Evolutionary conservation across 208 protist genomes (phyloP).

Genomic region (Crithidia bombi): DNA sequence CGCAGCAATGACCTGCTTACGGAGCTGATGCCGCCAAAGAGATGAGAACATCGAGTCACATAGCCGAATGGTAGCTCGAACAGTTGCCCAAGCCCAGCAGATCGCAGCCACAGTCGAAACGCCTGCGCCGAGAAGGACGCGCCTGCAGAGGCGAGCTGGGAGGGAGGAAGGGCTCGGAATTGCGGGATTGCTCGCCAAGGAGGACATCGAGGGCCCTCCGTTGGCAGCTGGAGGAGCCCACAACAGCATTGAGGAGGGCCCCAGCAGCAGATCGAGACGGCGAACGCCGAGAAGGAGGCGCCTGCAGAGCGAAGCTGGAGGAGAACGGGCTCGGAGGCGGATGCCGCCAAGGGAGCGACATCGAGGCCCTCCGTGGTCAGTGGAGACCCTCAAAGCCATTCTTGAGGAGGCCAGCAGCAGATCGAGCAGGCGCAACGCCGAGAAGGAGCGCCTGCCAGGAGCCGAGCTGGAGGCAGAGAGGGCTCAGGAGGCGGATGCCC

Average conservation of each 20-base stretch:
- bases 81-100: too few relatives aligned
- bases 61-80: too few relatives aligned
- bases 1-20: too few relatives aligned
- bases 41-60: too few relatives aligned
- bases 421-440: too few relatives aligned
- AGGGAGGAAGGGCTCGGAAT: slow-evolving; percentile 15
- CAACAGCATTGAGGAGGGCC: too few relatives aligned
- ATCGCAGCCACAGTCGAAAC: too few relatives aligned
- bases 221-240: slow-evolving; percentile 1
- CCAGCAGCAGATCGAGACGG: slow-evolving; percentile 2
- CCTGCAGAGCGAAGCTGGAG: slow-evolving; percentile 24
- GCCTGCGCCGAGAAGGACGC: slow-evolving; percentile 40
- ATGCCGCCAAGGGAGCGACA: slow-evolving; percentile 10
- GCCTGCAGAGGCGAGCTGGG: slow-evolving; percentile 27
- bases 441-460: slow-evolving; percentile 36
- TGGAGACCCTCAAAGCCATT: neutral
- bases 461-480: slow-evolving; percentile 30
- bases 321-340: slow-evolving; percentile 20
- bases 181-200: slow-evolving; percentile 3
- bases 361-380: slow-evolving; percentile 3
- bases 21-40: too few relatives aligned
- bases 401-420: slow-evolving; percentile 15
- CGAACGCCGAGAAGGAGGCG: slow-evolving; percentile 32
- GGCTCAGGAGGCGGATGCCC: neutral
- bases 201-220: slow-evolving; percentile 7